Evolutionary conservation across 1,284 basidiomycete genomes (phyloP).

Genomic region (Rhodotorula sp.): DNA sequence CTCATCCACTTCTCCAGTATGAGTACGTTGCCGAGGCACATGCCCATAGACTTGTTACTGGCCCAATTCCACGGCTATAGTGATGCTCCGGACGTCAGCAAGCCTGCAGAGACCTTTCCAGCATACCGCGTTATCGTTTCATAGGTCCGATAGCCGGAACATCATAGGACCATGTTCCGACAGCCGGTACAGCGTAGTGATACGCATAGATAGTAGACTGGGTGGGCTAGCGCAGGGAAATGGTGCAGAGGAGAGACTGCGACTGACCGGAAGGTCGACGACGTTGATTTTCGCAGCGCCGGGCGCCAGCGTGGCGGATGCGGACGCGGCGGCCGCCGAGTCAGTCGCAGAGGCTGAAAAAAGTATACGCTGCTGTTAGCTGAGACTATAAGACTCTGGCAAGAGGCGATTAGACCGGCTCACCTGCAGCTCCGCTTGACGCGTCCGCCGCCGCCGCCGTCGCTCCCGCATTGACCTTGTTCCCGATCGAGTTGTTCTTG

Average conservation of each 20-base stretch:
- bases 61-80: constrained; percentile 34
- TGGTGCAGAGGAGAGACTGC: background rate
- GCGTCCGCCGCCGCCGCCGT: background rate
- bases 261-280: constrained; percentile 20
- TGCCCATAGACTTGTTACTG: constrained; percentile 34
- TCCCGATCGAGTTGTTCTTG: constrained; percentile 11
- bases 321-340: background rate
- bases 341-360: no score
- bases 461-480: constrained; percentile 7
- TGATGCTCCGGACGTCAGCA: background rate
- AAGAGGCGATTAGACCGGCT: background rate
- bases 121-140: no score
- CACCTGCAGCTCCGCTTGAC: background rate
- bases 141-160: no score
- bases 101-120: no score
- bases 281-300: constrained; percentile 1
- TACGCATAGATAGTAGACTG: no score
- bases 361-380: background rate
- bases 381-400: background rate
- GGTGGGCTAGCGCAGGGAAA: no score
- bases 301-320: constrained; percentile 5
- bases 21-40: constrained; percentile 23
- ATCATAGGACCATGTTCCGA: no score
- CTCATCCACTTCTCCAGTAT: constrained; percentile 48
- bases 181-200: no score